These are phyloP conservation scores for Amanita pallidorosea DNA, from an alignment of 768 basidiomycete genomes.

Conservation along the genomic window DNA sequence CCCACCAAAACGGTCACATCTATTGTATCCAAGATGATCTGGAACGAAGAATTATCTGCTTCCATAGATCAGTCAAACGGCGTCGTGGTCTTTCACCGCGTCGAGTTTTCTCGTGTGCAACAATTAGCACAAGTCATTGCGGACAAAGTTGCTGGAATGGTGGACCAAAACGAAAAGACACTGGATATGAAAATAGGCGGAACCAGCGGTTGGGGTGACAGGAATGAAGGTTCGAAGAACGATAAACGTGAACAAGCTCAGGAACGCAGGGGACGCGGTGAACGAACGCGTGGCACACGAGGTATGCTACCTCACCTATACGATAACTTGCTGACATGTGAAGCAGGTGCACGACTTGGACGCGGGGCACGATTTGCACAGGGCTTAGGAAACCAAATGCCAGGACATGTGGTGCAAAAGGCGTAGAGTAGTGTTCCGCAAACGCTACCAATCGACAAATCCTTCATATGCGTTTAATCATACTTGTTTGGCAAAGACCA, in stretches of 20 bases:
- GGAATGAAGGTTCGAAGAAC: slow-evolving; percentile 56
- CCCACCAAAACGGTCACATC: slow-evolving; percentile 76
- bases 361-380: slow-evolving; percentile 77
- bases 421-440: slow-evolving; percentile 13
- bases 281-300: slow-evolving; percentile 51
- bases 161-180: slow-evolving; percentile 88
- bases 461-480: neutral
- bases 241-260: slow-evolving; percentile 76
- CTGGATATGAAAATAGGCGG: slow-evolving; percentile 78
- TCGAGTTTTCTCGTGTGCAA: slow-evolving; percentile 81
- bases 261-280: slow-evolving; percentile 68
- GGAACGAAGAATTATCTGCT: slow-evolving; percentile 90
- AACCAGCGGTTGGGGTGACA: slow-evolving; percentile 50
- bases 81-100: slow-evolving; percentile 88
- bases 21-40: slow-evolving; percentile 97
- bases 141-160: slow-evolving; percentile 76
- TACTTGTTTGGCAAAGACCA: slow-evolving; percentile 4
- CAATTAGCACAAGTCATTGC: slow-evolving; percentile 84
- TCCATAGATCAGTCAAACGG: slow-evolving; percentile 87
- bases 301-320: slow-evolving; percentile 26
- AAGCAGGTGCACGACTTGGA: slow-evolving; percentile 50
- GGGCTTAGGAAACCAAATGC: slow-evolving; percentile 76
- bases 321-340: neutral
- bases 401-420: slow-evolving; percentile 25
- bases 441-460: neutral